Conservation (phyloP, 2,329 filamentous ascomycete species). For the Trematosphaeria pertusa region DNA sequence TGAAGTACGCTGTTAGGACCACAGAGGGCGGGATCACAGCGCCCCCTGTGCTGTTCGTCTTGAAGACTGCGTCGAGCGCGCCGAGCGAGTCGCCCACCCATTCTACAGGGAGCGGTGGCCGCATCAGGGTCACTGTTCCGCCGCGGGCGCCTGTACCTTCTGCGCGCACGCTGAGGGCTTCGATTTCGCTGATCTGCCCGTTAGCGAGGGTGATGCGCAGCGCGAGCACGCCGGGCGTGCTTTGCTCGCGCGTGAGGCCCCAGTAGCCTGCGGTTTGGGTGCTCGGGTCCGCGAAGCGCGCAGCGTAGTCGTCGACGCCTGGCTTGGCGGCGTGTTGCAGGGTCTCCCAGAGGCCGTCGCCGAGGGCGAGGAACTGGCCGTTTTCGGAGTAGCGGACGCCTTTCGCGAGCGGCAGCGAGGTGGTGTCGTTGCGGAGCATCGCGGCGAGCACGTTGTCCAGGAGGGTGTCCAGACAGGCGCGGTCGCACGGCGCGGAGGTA, state of each 20-base stretch:
- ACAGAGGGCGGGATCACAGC: neutral
- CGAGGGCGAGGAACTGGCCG: slow-evolving; percentile 11
- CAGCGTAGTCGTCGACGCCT: slow-evolving; percentile 5
- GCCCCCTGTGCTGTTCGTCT: neutral
- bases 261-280: slow-evolving; percentile 12
- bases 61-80: neutral
- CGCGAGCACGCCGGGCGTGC: slow-evolving; percentile 12
- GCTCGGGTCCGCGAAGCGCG: slow-evolving; percentile 5
- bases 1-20: slow-evolving; percentile 1
- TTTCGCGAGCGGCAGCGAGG: slow-evolving; percentile 8
- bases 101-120: slow-evolving; percentile 14
- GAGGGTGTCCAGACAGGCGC: slow-evolving; percentile 6
- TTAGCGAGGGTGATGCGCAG: slow-evolving; percentile 11
- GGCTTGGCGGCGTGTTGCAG: slow-evolving; percentile 2
- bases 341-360: slow-evolving; percentile 14
- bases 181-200: slow-evolving; percentile 15
- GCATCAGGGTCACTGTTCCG: slow-evolving; percentile 15
- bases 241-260: slow-evolving; percentile 12
- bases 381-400: slow-evolving; percentile 15
- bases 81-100: slow-evolving; percentile 9
- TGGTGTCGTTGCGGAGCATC: slow-evolving; percentile 8
- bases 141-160: slow-evolving; percentile 8
- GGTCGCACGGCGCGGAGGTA: slow-evolving; percentile 1
- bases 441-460: slow-evolving; percentile 9
- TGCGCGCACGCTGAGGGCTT: slow-evolving; percentile 10